A percentile compares a stretch with the other conserved stretches of the same genome.
phyloP scores from a whole-genome alignment of 73 alveolate species.

The Paramecium primaurelia region DNA sequence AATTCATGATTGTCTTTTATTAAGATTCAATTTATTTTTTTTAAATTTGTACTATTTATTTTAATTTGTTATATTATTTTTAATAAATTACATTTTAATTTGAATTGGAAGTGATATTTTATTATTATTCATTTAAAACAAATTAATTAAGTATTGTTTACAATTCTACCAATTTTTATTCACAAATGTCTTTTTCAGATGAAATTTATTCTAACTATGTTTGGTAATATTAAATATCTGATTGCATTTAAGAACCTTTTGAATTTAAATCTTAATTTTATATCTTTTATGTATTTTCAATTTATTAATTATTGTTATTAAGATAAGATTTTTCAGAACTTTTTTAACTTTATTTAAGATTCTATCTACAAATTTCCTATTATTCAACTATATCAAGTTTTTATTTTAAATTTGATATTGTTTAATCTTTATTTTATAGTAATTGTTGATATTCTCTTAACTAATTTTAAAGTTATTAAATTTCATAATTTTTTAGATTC shows the following conservation, averaged over 20 bases:
- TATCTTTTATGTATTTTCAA: background rate
- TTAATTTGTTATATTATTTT: background rate
- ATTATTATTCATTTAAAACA: background rate
- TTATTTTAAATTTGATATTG: background rate
- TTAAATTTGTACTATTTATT: background rate
- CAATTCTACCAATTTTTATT: background rate
- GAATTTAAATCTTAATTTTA: background rate
- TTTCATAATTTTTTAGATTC: background rate
- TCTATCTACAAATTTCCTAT: background rate
- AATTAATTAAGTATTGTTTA: background rate
- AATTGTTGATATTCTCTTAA: background rate
- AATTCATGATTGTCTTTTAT: slow-evolving; percentile 27
- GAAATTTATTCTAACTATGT: background rate
- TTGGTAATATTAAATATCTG: background rate
- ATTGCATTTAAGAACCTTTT: background rate
- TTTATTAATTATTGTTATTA: background rate
- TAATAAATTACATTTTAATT: background rate
- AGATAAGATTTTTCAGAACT: background rate
- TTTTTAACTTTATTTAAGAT: background rate
- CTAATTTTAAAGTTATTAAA: background rate
- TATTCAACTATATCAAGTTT: background rate
- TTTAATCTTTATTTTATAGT: background rate
- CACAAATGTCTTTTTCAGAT: background rate
- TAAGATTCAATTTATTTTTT: slow-evolving; percentile 43
- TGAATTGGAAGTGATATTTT: background rate